Evolutionary conservation across 108 stramenopile genomes (phyloP), one percentile per base, ranked within the genome.

Genomic region (Cyclotella sp.): DNA sequence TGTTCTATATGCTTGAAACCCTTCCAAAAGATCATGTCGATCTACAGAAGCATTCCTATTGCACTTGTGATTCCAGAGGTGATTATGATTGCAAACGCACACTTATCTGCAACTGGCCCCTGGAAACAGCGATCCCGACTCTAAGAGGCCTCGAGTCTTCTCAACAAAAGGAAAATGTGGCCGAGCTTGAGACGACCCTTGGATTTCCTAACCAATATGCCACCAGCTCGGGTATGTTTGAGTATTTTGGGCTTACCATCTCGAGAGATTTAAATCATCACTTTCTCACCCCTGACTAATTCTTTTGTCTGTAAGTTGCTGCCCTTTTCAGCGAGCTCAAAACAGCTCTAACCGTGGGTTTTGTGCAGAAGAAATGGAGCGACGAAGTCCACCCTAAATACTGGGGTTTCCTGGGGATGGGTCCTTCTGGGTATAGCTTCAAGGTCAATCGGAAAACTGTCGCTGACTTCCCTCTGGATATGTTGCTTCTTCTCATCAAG

Each of bases 331-430:
- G 66, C 1, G 62, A 49, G 15, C 62, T 72, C 26, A 53, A 54
- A 15, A 15, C 27, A 21, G 70, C 77, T 19, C 53, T 66, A 29
- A 47, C 22, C 22, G 44, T 70, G 19, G 70, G 68, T 6, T 30
- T 52, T 70, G 44, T 27, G 7, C 22, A 43, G 14, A 55, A 53
- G 22, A 72, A 58, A 28, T 78, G 77, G 77, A 78, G 77, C 24
- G 69, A 71, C 8, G 28, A 53, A 29, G 34, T 78, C 13, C 69
- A 78, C 42, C 77, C 77, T 8, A 78, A 78, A 39, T 78, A 45
- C 46, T 78, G 77, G 77, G 16, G 0, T 53, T 71, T 71, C 21
- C 39, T 71, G 1, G 41, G 28, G 11, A 0, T 78, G n/a, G 77
- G 77, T n/a, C 71, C 71, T 49, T 49, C 22, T 10, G 59, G 71